These are phyloP conservation scores for Scopulariopsis brevicaulis DNA, from an alignment of 2,329 filamentous ascomycete genomes.

Conservation along the genomic window DNA sequence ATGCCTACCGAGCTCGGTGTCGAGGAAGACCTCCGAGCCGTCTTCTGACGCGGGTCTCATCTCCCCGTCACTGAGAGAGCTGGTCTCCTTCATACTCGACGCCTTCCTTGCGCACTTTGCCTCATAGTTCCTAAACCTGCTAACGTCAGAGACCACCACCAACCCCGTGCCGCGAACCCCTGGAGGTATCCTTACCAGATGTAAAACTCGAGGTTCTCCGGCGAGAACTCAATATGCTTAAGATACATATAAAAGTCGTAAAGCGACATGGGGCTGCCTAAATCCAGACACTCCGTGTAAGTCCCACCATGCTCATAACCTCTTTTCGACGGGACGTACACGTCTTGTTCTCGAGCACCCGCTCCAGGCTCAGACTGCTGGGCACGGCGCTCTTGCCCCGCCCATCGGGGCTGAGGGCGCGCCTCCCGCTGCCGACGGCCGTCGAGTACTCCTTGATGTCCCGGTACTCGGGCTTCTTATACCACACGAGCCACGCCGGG, in stretches of 20 bases:
- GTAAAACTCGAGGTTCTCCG: conserved; percentile 37
- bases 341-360: conserved; percentile 34
- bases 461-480: conserved; percentile 36
- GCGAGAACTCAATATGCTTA: conserved; percentile 35
- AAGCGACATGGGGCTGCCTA: conserved; percentile 34
- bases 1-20: conserved; percentile 21
- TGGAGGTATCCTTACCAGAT: conserved; percentile 23
- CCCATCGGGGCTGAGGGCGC: conserved; percentile 22
- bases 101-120: conserved; percentile 7
- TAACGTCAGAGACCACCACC: not conserved
- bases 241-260: conserved; percentile 41
- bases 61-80: conserved; percentile 2
- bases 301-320: not conserved
- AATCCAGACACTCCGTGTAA: not conserved
- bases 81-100: conserved; percentile 13
- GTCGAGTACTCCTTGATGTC: conserved; percentile 32
- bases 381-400: conserved; percentile 24
- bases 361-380: conserved; percentile 26
- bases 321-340: conserved; percentile 15
- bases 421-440: conserved; percentile 19
- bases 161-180: too few relatives aligned
- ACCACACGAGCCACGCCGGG: conserved; percentile 28
- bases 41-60: conserved; percentile 5
- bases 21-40: conserved; percentile 18
- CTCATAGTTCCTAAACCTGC: conserved; percentile 34